Evolutionary conservation across 2,329 filamentous ascomycete species (phyloP).

Genomic region (Metarhizium guizhouense): DNA sequence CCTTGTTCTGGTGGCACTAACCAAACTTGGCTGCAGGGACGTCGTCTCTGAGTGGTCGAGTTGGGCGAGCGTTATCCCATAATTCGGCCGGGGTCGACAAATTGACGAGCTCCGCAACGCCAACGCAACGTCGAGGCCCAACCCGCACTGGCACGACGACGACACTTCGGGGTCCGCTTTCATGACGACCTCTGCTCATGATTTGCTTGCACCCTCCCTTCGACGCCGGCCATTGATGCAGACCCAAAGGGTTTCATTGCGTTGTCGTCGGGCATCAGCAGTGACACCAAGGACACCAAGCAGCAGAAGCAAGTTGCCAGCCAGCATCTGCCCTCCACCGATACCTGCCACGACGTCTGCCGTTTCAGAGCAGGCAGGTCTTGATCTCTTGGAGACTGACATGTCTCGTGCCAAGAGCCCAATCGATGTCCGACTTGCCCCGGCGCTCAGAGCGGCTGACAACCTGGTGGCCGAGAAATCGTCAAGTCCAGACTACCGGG

Average conservation of each 20-base stretch:
- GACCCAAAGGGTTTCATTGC: conserved; percentile 3
- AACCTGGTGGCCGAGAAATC: background rate
- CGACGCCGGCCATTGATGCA: conserved; percentile 6
- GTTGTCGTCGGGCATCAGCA: conserved; percentile 16
- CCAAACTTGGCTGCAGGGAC: background rate
- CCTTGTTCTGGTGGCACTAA: conserved; percentile 2
- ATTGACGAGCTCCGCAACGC: conserved; percentile 1
- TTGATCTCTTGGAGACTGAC: background rate
- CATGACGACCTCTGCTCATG: background rate
- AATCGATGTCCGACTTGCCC: conserved; percentile 21
- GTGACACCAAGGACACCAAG: conserved; percentile 6
- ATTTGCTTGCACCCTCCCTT: conserved; percentile 4
- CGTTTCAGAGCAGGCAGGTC: background rate
- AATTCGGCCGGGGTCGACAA: conserved; percentile 1
- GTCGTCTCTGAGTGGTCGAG: conserved; percentile 1
- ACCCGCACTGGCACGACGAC: conserved; percentile 2
- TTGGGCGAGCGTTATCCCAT: background rate
- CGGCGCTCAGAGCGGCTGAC: background rate
- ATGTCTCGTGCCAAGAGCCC: conserved; percentile 11
- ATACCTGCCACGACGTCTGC: background rate
- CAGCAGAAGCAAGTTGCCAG: conserved; percentile 1
- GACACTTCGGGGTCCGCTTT: conserved; percentile 4
- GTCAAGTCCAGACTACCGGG: background rate
- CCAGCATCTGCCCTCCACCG: background rate
- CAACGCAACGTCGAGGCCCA: conserved; percentile 10